Conservation (phyloP, 2,329 filamentous ascomycete species). For the Huntiella abstrusa region DNA sequence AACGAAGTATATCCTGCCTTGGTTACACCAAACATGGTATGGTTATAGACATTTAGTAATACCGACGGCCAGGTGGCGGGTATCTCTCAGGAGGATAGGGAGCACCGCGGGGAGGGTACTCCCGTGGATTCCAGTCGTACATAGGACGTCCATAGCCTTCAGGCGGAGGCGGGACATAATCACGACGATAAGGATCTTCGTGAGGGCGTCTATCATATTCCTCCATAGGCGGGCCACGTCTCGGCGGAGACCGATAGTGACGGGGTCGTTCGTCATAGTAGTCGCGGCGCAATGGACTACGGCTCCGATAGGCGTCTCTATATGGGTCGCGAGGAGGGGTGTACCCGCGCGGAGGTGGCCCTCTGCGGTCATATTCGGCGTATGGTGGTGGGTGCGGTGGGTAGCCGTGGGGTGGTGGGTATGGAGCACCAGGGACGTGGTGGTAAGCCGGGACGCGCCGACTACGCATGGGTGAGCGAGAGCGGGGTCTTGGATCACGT, state of each 20-base stretch:
- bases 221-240: conserved; percentile 57
- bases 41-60: conserved; percentile 23
- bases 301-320: conserved; percentile 67
- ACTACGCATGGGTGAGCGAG: conserved; percentile 54
- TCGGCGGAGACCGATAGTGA: conserved; percentile 60
- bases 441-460: not conserved
- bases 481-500: conserved; percentile 50
- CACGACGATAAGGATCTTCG: conserved; percentile 59
- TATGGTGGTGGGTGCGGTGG: conserved; percentile 14
- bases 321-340: conserved; percentile 53
- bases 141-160: conserved; percentile 40
- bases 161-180: conserved; percentile 40
- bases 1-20: not conserved
- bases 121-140: conserved; percentile 34
- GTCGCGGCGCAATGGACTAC: conserved; percentile 71
- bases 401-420: conserved; percentile 17
- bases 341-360: conserved; percentile 50
- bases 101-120: conserved; percentile 31
- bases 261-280: conserved; percentile 67
- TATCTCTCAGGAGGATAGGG: conserved; percentile 29
- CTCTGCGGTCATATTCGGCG: conserved; percentile 72
- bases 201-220: conserved; percentile 56
- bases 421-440: not conserved
- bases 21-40: not conserved
- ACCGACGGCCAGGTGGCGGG: conserved; percentile 28